These are phyloP conservation scores for Suhomyces anneliseae DNA, from an alignment of 1,139 yeast species.

Conservation along the genomic window DNA sequence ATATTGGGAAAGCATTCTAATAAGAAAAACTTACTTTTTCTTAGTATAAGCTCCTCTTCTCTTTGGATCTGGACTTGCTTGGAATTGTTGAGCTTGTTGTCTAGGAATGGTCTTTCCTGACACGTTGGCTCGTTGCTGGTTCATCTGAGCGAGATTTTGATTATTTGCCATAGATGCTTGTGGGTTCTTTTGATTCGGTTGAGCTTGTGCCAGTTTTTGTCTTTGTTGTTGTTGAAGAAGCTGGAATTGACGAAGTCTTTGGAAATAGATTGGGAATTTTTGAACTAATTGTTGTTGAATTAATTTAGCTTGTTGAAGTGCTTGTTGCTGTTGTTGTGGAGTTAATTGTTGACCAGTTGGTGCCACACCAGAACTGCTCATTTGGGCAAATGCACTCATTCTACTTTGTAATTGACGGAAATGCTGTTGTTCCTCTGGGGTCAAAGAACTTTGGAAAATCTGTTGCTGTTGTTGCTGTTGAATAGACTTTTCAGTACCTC, in stretches of 20 bases:
- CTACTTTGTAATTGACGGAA: slow-evolving; percentile 45
- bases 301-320: slow-evolving; percentile 44
- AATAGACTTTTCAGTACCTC: slow-evolving; percentile 16
- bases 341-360: slow-evolving; percentile 46
- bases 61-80: slow-evolving; percentile 14
- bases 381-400: slow-evolving; percentile 43
- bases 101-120: slow-evolving; percentile 17
- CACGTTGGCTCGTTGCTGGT: slow-evolving; percentile 15
- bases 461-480: slow-evolving; percentile 50
- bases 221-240: slow-evolving; percentile 39
- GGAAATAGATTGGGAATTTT: slow-evolving; percentile 47
- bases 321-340: slow-evolving; percentile 49
- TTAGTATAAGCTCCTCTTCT: slow-evolving; percentile 15
- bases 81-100: slow-evolving; percentile 6
- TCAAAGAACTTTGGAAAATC: slow-evolving; percentile 42
- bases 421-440: slow-evolving; percentile 46
- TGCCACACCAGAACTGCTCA: slow-evolving; percentile 48
- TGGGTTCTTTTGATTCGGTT: slow-evolving; percentile 14
- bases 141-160: slow-evolving; percentile 10
- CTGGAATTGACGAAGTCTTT: slow-evolving; percentile 44
- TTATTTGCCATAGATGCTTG: slow-evolving; percentile 15
- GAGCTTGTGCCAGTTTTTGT: slow-evolving; percentile 21
- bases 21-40: slow-evolving; percentile 8
- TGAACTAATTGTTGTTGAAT: slow-evolving; percentile 46
- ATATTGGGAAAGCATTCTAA: no score